These are phyloP conservation scores for Botryotinia calthae DNA, from an alignment of 2,329 filamentous ascomycete genomes.

Conservation along the genomic window DNA sequence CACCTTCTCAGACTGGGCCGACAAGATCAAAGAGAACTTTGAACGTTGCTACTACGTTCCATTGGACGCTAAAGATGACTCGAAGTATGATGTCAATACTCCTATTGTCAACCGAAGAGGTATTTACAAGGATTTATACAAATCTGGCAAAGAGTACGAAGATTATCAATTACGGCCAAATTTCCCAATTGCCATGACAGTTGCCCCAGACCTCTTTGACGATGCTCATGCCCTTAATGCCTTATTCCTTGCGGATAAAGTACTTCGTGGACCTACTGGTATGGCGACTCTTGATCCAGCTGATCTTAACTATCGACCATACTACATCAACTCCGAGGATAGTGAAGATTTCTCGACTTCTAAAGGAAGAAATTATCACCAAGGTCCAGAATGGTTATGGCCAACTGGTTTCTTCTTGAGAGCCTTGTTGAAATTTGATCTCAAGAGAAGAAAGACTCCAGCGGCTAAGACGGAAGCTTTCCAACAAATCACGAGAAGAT, in stretches of 20 bases:
- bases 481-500: conserved; percentile 84
- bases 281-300: conserved; percentile 94
- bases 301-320: conserved; percentile 89
- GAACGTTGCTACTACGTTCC: conserved; percentile 92
- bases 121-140: conserved; percentile 97
- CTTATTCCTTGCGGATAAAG: conserved; percentile 74
- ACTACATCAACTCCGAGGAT: conserved; percentile 95
- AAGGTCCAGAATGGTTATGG: conserved; percentile 98
- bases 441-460: conserved; percentile 63
- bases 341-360: conserved; percentile 85
- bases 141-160: conserved; percentile 90
- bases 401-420: conserved; percentile 93
- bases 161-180: conserved; percentile 96
- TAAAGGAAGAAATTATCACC: conserved; percentile 96
- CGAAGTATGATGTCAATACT: conserved; percentile 75
- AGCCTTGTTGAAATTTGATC: conserved; percentile 85
- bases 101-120: conserved; percentile 82
- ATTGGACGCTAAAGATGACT: conserved; percentile 64
- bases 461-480: conserved; percentile 81
- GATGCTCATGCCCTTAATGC: conserved; percentile 74
- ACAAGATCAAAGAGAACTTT: conserved; percentile 78
- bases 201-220: conserved; percentile 84
- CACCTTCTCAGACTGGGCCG: conserved; percentile 75
- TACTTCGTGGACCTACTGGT: conserved; percentile 80
- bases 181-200: conserved; percentile 93